Evolutionary conservation across 1,139 yeast genomes (phyloP).

Genomic region (Debaryomyces sp.): DNA sequence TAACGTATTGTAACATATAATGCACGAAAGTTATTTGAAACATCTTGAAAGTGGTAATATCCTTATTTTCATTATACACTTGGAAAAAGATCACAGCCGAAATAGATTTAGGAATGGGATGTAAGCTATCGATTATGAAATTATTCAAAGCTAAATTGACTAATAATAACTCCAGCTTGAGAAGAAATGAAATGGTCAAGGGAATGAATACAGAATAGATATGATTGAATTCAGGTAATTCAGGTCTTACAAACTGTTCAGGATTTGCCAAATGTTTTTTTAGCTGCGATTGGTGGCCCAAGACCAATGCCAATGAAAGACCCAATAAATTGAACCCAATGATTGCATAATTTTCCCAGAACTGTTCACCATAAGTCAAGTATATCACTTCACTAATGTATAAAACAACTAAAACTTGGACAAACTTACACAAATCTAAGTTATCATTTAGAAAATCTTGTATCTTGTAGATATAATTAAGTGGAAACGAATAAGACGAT

Average conservation of each 20-base stretch:
- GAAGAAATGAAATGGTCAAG: constrained; percentile 24
- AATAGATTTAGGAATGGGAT: constrained; percentile 31
- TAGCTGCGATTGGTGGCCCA: constrained; percentile 28
- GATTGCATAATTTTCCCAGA: constrained; percentile 23
- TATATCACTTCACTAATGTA: constrained; percentile 37
- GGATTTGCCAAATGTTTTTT: constrained; percentile 20
- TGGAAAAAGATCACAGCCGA: constrained; percentile 33
- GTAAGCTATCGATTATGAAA: constrained; percentile 36
- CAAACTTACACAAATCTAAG: constrained; percentile 31
- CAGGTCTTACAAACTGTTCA: constrained; percentile 19
- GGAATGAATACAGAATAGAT: constrained; percentile 41
- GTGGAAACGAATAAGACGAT: constrained; percentile 25
- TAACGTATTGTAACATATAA: constrained; percentile 24
- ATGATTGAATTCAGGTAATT: constrained; percentile 43
- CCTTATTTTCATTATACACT: constrained; percentile 27
- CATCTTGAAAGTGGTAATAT: constrained; percentile 22
- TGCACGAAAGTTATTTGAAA: constrained; percentile 29
- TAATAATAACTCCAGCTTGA: constrained; percentile 28
- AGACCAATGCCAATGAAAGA: constrained; percentile 30
- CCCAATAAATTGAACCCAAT: constrained; percentile 43
- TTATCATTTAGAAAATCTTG: constrained; percentile 46
- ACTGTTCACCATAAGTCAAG: constrained; percentile 20
- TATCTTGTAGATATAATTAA: constrained; percentile 30
- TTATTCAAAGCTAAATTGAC: constrained; percentile 41
- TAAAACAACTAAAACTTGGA: constrained; percentile 35